These are phyloP conservation scores for Hypocrella siamensis DNA, from an alignment of 2,329 filamentous ascomycete genomes.

Conservation along the genomic window DNA sequence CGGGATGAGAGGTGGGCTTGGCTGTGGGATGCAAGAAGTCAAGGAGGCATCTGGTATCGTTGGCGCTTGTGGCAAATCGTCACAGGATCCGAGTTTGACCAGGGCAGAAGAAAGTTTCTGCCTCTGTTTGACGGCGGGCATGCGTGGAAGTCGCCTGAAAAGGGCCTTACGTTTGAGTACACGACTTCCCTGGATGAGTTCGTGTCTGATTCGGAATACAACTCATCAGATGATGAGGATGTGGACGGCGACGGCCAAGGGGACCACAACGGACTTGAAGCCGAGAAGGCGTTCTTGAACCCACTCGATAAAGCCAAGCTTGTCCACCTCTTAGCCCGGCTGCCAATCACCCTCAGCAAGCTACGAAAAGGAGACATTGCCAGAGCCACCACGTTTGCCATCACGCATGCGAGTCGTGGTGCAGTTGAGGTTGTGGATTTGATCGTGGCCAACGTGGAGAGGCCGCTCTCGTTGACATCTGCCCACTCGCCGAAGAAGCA, in stretches of 20 bases:
- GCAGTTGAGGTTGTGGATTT: constrained; percentile 86
- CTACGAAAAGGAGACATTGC: constrained; percentile 77
- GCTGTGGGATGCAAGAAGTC: constrained; percentile 74
- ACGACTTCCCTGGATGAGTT: constrained; percentile 63
- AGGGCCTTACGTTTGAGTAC: constrained; percentile 62
- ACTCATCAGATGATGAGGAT: constrained; percentile 75
- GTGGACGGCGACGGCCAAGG: constrained; percentile 41
- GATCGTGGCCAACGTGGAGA: constrained; percentile 66
- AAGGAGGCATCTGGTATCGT: constrained; percentile 77
- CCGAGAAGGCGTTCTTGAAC: constrained; percentile 53
- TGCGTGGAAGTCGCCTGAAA: constrained; percentile 63
- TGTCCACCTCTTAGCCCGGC: constrained; percentile 63
- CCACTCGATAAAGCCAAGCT: constrained; percentile 75
- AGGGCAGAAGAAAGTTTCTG: constrained; percentile 35
- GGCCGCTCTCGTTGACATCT: constrained; percentile 56
- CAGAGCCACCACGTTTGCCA: constrained; percentile 73
- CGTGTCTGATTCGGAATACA: constrained; percentile 69
- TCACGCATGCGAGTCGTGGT: constrained; percentile 70
- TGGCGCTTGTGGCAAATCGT: constrained; percentile 81
- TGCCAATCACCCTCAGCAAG: constrained; percentile 60
- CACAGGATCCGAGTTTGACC: constrained; percentile 40
- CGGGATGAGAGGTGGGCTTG: constrained; percentile 83
- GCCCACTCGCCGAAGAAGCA: constrained; percentile 45
- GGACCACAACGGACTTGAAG: constrained; percentile 27
- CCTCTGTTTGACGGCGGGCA: constrained; percentile 62